Base-by-base conservation (phyloP, 75 land plant genomes). In the Selaginella tamariscina region DNA sequence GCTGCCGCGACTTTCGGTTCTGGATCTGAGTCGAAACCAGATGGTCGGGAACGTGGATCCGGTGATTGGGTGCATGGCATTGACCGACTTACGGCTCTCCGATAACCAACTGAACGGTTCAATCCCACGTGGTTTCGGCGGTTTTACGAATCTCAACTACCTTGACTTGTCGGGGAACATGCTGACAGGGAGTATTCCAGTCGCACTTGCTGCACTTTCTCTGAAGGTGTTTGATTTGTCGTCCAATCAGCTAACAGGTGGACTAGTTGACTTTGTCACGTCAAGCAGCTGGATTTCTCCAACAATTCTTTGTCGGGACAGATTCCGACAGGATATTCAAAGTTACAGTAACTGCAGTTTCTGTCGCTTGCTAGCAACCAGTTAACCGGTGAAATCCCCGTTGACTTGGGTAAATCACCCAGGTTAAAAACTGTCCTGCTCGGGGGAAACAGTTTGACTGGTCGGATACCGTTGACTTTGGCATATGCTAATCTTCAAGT, bases 51-150 rank as follows among this genome's bases (percentile, higher is more conserved):
- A 5, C 15, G 15, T 39, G 11, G 15, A 39, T 15, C 5, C 15
- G 49, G 49, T 5, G 15, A 39, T 39, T 39, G 49, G 49, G 15
- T 39, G 49, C 49, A 39, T 15, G 15, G 15, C 5, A 5, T 39
- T 39, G 49, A 39, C 49, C 5, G 49, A 39, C 49, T 39, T 39
- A 39, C 80, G 95, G 9, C 65, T 85, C 15, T 80, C 75, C 39
- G 72, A 74, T 24, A 92, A 92, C 81, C 54, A 23, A 22, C 57
- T 92, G 29, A 72, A 57, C 65, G 97, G 97, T 11, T 24, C 77
- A 13, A 86, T 92, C n/a, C 97, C 97, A 0, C 22, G 60, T 44
- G 87, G 86, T 0, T 79, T 88, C 57, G 85, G 95, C 0, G 55
- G 24, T 20, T 56, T 89, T 26, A 55, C 60, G 0, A 86, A 89